Conservation (phyloP, 2,329 filamentous ascomycete genomes). For the Cordyceps cicadae region DNA sequence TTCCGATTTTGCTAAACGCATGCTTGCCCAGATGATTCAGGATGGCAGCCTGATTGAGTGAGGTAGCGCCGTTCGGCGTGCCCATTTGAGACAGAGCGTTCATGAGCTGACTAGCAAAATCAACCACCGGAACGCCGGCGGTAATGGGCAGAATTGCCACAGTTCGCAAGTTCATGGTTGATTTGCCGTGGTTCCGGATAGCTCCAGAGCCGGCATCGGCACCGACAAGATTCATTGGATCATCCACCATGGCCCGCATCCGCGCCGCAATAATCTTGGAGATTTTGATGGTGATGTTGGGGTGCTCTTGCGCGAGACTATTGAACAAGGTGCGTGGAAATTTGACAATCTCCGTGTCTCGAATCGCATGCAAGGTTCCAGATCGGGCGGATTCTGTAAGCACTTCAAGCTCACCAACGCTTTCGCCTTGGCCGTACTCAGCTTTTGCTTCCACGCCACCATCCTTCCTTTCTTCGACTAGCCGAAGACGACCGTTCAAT, state of each 20-base stretch:
- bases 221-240: conserved; percentile 59
- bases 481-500: conserved; percentile 79
- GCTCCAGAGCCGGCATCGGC: conserved; percentile 55
- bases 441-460: conserved; percentile 79
- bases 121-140: conserved; percentile 82
- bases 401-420: conserved; percentile 92
- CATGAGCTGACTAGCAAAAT: conserved; percentile 85
- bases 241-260: conserved; percentile 83
- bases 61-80: conserved; percentile 80
- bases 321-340: conserved; percentile 96
- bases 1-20: conserved; percentile 95
- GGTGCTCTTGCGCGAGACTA: conserved; percentile 92
- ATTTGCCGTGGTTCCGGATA: conserved; percentile 54
- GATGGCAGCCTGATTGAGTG: conserved; percentile 87
- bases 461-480: conserved; percentile 73
- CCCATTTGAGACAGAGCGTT: conserved; percentile 85
- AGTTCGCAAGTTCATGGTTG: conserved; percentile 84
- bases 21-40: conserved; percentile 91
- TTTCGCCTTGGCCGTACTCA: conserved; percentile 95
- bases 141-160: conserved; percentile 89
- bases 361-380: conserved; percentile 87
- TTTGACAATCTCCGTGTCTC: conserved; percentile 92
- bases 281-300: conserved; percentile 97
- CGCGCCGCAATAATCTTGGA: conserved; percentile 96
- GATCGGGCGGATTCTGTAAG: conserved; percentile 89